Evolutionary conservation across 805 yeast species (phyloP), one percentile per base, ranked within the genome.

Genomic region (Candida hungchunana): DNA sequence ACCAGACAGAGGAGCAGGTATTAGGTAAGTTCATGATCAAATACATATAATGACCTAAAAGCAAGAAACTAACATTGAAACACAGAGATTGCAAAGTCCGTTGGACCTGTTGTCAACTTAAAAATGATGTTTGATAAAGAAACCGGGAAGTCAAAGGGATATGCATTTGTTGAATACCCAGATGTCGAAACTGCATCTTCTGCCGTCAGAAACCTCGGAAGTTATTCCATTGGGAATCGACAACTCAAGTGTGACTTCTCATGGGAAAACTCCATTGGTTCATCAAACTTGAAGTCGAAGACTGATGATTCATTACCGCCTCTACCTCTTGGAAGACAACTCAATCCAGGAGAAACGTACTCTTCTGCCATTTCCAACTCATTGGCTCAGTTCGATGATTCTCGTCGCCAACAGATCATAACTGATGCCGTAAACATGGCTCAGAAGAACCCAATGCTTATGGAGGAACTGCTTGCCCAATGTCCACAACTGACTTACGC

Each of bases 1-100:
- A 90, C 52, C 87, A 84, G 53, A 84, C 96, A 0, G 97, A 90
- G 56, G 95, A 87, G 50, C 97, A 89, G 58, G 81, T 90, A n/a
- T 61, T 75, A 47, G 47, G 44, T 43, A 29, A 26, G 47, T 37
- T 23, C 6, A 26, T 26, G 9, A 15, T 4, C 2, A 3, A n/a
- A 7, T 27, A 28, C 24, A 11, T 14, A 17, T 6, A 30, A 20
- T n/a, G 14, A 17, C 31, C 38, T 39, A 37, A 35, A 35, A 13
- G 13, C 4, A 18, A 18, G 11, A 3, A 4, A 31, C 31, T 18
- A 24, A 31, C 24, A 18, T 4, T 9, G 9, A 8, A 7, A 6
- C 17, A 23, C 28, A 43, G 95, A 85, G 44, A 75, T 90, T 11
- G 94, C 95, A 42, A 68, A 71, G 39, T 79, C 94, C 2, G 93